These are phyloP conservation scores for Comarum palustre DNA, from an alignment of 306 rosid species.

Conservation along the genomic window DNA sequence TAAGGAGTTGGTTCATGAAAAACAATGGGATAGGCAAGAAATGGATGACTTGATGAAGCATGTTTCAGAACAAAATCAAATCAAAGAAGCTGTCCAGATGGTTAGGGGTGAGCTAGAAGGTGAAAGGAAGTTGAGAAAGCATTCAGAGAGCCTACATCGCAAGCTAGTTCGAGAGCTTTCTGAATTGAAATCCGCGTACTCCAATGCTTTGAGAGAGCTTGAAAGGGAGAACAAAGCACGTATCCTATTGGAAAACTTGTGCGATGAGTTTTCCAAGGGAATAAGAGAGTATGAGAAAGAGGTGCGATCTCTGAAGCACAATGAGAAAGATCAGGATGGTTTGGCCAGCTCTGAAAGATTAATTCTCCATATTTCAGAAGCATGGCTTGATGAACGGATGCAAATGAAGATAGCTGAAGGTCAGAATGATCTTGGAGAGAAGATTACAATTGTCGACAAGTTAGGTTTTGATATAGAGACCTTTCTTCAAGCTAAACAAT, in stretches of 20 bases:
- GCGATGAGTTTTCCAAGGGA: slow-evolving; percentile 82
- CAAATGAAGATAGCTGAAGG: slow-evolving; percentile 56
- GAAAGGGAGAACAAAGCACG: slow-evolving; percentile 72
- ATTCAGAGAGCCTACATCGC: slow-evolving; percentile 55
- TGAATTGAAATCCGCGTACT: slow-evolving; percentile 52
- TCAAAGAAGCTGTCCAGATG: slow-evolving; percentile 41
- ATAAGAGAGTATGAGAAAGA: slow-evolving; percentile 62
- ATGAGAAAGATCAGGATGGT: slow-evolving; percentile 36
- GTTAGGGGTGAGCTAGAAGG: slow-evolving; percentile 53
- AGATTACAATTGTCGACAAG: slow-evolving; percentile 60
- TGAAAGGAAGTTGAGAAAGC: slow-evolving; percentile 63
- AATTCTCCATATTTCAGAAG: slow-evolving; percentile 75
- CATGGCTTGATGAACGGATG: slow-evolving; percentile 83
- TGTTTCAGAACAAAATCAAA: slow-evolving; percentile 33
- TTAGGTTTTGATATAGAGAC: slow-evolving; percentile 68
- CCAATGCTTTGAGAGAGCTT: slow-evolving; percentile 53
- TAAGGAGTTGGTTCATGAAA: slow-evolving; percentile 48
- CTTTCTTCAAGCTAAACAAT: slow-evolving; percentile 66
- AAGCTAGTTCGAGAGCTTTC: slow-evolving; percentile 61
- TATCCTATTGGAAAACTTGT: slow-evolving; percentile 63
- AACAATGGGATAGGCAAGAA: slow-evolving; percentile 43
- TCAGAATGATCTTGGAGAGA: slow-evolving; percentile 32
- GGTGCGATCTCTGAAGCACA: slow-evolving; percentile 44
- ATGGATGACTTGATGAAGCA: slow-evolving; percentile 44
- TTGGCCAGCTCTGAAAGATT: slow-evolving; percentile 40